Base-by-base conservation (phyloP, 768 basidiomycete species). In the Tricholoma sp. region DNA sequence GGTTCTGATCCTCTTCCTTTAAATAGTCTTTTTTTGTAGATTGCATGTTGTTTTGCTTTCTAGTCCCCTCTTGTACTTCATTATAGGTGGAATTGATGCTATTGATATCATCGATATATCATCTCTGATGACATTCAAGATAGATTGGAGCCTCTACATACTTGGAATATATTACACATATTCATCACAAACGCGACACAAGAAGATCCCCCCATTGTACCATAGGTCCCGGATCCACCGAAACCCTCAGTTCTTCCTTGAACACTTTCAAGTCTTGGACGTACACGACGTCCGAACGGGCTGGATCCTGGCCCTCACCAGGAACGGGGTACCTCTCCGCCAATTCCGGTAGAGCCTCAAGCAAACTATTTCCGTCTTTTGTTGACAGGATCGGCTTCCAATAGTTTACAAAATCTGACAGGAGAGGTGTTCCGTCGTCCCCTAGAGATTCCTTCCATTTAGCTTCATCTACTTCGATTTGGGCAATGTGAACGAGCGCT, bases 171-270 rank as follows among this genome's bases (percentile, higher is more conserved):
- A n/a, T n/a, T n/a, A 32, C 31, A 41, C 24, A 17, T 10, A 44
- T 57, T 28, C 29, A 24, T 76, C 70, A 88, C 45, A 82, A 77
- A 59, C 77, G 85, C 2, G 86, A 68, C 6, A 72, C 67, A 17
- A 87, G 88, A 53, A 89, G 73, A 72, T 91, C 90, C 33, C 80
- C 82, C 88, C 88, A 91, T 51, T 83, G 72, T 1, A 85, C 85
- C 60, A 93, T 73, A 2, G 91, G 85, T 37, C 76, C 76, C n/a
- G 88, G 81, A 58, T 79, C 78, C 28, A 77, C 75, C 4, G 87
- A 80, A 15, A 77, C 69, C 41, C 68, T 65, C 51, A 95, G 70
- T 8, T 75, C 68, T 29, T 78, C 76, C 69, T 83, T 91, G 77
- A 94, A 94, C 28, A 69, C 71, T 57, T 80, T 74, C 32, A 84